Evolutionary conservation across 148 eudicot species (phyloP).

Genomic region (Polygonum aviculare): DNA sequence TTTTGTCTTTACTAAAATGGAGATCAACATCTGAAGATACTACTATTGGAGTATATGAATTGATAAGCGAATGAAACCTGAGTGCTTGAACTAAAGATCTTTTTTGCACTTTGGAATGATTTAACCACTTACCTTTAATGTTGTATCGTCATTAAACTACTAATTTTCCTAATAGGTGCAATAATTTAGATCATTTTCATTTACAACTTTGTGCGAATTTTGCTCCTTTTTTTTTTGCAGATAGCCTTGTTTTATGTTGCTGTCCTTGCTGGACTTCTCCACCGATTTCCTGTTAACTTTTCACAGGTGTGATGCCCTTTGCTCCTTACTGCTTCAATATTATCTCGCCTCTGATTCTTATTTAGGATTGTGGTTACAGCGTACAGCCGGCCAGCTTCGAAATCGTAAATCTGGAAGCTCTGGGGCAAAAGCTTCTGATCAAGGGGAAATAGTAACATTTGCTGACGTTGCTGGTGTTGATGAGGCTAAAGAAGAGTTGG

Average conservation of each 20-base stretch:
- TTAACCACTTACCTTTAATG: background rate
- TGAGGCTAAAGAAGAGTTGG: slow-evolving; percentile 98
- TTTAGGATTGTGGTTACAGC: slow-evolving; percentile 26
- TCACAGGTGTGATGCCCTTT: slow-evolving; percentile 50
- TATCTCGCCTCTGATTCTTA: slow-evolving; percentile 8
- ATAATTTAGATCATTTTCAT: background rate
- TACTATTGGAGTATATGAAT: background rate
- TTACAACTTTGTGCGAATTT: background rate
- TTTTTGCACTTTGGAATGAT: background rate
- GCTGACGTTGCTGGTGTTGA: slow-evolving; percentile 98
- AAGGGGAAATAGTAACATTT: slow-evolving; percentile 76
- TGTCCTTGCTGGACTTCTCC: slow-evolving; percentile 70
- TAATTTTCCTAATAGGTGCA: background rate
- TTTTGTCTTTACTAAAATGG: background rate
- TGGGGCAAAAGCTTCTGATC: slow-evolving; percentile 66
- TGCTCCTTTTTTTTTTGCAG: slow-evolving; percentile 30
- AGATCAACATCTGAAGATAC: background rate
- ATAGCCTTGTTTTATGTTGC: slow-evolving; percentile 77
- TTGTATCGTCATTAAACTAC: slow-evolving; percentile 22
- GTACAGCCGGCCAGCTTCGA: slow-evolving; percentile 73
- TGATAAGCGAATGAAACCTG: background rate
- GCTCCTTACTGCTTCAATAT: background rate
- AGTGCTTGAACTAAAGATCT: background rate
- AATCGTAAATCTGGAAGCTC: slow-evolving; percentile 76
- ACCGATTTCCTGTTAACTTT: slow-evolving; percentile 66